These are phyloP conservation scores for Annulohypoxylon moriforme DNA, from an alignment of 495 filamentous ascomycete genomes.

Conservation along the genomic window DNA sequence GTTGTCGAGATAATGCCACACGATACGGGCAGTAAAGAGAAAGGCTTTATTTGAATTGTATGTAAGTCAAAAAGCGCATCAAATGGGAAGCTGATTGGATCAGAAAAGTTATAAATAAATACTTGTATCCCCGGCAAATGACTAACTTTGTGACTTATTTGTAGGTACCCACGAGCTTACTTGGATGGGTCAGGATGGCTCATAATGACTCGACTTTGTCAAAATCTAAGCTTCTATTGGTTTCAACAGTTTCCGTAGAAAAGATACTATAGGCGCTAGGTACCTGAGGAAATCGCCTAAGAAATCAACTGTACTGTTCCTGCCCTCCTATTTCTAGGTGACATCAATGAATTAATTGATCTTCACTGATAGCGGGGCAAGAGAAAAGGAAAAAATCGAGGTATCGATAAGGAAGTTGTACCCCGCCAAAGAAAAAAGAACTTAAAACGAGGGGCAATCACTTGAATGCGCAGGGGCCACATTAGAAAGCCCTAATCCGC, in stretches of 20 bases:
- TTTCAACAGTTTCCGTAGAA: neutral
- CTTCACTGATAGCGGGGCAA: constrained; percentile 33
- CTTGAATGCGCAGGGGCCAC: constrained; percentile 30
- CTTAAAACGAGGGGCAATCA: constrained; percentile 9
- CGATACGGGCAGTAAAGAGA: neutral
- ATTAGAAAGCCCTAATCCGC: constrained; percentile 47
- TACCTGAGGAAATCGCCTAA: neutral
- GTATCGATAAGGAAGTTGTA: constrained; percentile 35
- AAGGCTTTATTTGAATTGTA: neutral
- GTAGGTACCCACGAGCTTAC: neutral
- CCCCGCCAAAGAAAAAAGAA: constrained; percentile 25
- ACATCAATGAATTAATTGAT: neutral
- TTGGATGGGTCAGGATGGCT: neutral
- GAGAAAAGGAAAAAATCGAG: neutral
- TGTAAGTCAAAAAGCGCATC: constrained; percentile 14
- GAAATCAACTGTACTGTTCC: neutral
- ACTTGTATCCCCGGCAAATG: constrained; percentile 12
- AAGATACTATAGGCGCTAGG: neutral
- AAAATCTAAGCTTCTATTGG: neutral
- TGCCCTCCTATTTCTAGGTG: constrained; percentile 15
- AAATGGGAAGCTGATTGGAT: constrained; percentile 15
- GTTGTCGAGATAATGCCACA: neutral
- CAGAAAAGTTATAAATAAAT: constrained; percentile 2
- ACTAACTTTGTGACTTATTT: constrained; percentile 21
- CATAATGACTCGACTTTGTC: neutral